Percentiles rank a stretch among this genome's conserved stretches.
Evolutionary conservation across 306 rosid species (phyloP).

Genomic region (Luffa acutangula): DNA sequence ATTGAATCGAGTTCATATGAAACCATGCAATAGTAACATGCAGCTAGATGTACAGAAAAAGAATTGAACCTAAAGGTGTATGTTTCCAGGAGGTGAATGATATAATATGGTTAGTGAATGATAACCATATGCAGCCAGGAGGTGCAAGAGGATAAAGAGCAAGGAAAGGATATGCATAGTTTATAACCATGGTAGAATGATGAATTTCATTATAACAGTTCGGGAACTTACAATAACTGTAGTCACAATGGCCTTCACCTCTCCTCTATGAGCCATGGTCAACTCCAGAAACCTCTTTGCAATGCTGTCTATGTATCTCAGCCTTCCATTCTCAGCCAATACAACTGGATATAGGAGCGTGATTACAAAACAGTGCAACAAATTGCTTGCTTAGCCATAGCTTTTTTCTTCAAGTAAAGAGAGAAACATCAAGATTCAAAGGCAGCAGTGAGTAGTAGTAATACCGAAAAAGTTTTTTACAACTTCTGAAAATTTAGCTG

Average conservation of each 20-base stretch:
- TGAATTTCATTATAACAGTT: neutral
- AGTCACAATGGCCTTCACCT: constrained; percentile 76
- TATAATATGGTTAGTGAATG: neutral
- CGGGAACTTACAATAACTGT: constrained; percentile 61
- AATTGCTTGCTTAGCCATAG: neutral
- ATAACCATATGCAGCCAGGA: neutral
- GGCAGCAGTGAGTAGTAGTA: neutral
- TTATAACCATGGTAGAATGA: neutral
- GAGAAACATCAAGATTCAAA: neutral
- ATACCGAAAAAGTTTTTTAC: constrained; percentile 71
- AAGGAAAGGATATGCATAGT: neutral
- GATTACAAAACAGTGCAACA: neutral
- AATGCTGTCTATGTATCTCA: constrained; percentile 49
- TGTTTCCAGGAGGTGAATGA: neutral
- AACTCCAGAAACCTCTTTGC: constrained; percentile 57
- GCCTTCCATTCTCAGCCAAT: constrained; percentile 68
- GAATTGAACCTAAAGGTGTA: neutral
- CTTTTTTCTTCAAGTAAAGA: neutral
- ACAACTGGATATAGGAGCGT: constrained; percentile 27
- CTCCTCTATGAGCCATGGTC: constrained; percentile 89
- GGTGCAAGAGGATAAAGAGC: neutral
- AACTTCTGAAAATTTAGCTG: constrained; percentile 63
- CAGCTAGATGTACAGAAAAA: neutral
- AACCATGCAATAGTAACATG: neutral
- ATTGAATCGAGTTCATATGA: neutral